Percentiles rank a stretch among this genome's conserved stretches.
Conservation (phyloP, 2,329 filamentous ascomycete genomes). For the Neofusicoccum kwambonambiense region DNA sequence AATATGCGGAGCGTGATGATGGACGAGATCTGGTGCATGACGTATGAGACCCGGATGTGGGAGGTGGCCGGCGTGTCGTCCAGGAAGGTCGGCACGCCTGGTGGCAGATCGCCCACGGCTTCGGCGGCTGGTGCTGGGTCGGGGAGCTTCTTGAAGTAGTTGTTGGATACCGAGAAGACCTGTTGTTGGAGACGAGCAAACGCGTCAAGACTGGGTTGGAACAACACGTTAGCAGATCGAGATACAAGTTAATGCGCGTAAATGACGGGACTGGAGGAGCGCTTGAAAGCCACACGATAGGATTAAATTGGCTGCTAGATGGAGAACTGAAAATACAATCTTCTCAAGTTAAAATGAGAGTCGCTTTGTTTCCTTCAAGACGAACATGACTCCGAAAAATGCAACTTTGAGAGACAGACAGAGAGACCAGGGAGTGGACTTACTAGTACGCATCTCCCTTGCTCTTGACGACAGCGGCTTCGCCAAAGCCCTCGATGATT, state of each 20-base stretch:
- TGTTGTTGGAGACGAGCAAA: slow-evolving; percentile 53
- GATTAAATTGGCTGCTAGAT: slow-evolving; percentile 9
- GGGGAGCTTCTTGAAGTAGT: slow-evolving; percentile 53
- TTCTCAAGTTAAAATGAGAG: not conserved
- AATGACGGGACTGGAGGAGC: not conserved
- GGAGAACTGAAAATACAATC: not conserved
- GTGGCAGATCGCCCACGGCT: slow-evolving; percentile 51
- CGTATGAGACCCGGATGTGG: slow-evolving; percentile 54
- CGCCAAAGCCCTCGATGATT: slow-evolving; percentile 43
- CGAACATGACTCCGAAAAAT: not conserved
- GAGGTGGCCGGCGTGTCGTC: slow-evolving; percentile 53
- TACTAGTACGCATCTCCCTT: slow-evolving; percentile 47
- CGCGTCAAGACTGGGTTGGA: slow-evolving; percentile 45
- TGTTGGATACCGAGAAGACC: slow-evolving; percentile 52
- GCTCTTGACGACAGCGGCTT: slow-evolving; percentile 43
- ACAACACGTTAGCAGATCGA: not conserved
- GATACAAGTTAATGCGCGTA: not conserved
- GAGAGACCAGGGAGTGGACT: slow-evolving; percentile 29
- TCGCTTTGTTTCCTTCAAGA: not conserved
- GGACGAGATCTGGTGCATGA: slow-evolving; percentile 56
- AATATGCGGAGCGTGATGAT: slow-evolving; percentile 58
- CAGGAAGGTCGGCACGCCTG: slow-evolving; percentile 54
- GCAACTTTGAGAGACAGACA: not conserved
- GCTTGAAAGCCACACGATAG: not conserved
- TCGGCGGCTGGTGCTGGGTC: slow-evolving; percentile 49